Evolutionary conservation across 371 early-diverging fungal genomes (phyloP).

Genomic region (Circinella umbellata): DNA sequence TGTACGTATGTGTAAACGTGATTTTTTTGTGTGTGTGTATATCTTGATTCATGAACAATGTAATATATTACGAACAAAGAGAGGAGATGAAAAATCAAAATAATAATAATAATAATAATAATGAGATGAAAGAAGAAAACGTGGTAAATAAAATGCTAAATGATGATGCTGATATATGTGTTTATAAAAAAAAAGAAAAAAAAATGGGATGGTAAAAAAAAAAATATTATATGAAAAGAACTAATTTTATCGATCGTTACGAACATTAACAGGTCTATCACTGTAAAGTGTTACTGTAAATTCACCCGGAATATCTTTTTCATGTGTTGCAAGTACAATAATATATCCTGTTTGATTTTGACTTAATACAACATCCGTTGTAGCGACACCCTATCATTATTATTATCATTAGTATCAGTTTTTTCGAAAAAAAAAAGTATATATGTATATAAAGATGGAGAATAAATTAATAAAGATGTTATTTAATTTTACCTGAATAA

Average conservation of each 20-base stretch:
- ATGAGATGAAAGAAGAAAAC: not conserved
- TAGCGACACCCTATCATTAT: constrained; percentile 47
- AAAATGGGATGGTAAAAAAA: not conserved
- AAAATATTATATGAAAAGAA: not conserved
- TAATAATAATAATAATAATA: too few species aligned
- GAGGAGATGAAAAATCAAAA: too few species aligned
- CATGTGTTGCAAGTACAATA: constrained; percentile 66
- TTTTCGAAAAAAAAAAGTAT: too few species aligned
- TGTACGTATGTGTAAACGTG: too few species aligned
- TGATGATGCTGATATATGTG: not conserved
- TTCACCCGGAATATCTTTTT: constrained; percentile 57
- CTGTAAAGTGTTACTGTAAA: constrained; percentile 62
- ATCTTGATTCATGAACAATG: too few species aligned
- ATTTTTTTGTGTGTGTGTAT: too few species aligned
- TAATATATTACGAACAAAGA: too few species aligned
- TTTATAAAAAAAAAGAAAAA: not conserved
- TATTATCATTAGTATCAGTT: too few species aligned
- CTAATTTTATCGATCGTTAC: constrained; percentile 30
- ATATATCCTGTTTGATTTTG: constrained; percentile 62
- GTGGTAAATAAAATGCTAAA: not conserved
- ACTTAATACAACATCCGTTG: constrained; percentile 50
- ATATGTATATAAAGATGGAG: not conserved
- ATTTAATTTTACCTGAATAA: constrained; percentile 56
- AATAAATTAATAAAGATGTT: not conserved
- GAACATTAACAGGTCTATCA: constrained; percentile 64